These are phyloP conservation scores for Prunus salicina DNA, from an alignment of 306 rosid genomes.

Conservation along the genomic window DNA sequence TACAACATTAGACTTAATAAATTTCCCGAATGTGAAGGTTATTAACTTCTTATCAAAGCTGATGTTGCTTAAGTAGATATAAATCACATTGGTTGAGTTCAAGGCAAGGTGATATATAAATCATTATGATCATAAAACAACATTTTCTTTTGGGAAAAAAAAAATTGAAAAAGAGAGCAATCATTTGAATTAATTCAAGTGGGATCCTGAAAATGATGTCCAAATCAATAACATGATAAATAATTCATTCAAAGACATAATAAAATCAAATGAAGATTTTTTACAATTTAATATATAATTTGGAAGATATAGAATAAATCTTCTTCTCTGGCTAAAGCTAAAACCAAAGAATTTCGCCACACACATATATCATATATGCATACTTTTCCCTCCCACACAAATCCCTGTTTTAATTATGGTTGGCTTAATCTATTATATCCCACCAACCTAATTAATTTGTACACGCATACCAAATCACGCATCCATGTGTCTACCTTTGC, in stretches of 20 bases:
- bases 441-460: conserved; percentile 16
- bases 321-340: neutral
- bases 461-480: conserved; percentile 18
- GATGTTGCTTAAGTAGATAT: neutral
- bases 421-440: conserved; percentile 20
- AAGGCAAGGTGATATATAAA: too few species aligned
- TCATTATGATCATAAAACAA: too few species aligned
- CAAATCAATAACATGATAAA: neutral
- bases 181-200: too few species aligned
- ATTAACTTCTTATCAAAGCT: neutral
- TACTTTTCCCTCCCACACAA: neutral
- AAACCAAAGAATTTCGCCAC: neutral
- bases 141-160: too few species aligned
- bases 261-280: neutral
- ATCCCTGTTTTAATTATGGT: neutral
- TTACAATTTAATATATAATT: neutral
- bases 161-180: too few species aligned
- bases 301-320: neutral
- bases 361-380: neutral
- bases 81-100: too few species aligned
- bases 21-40: neutral
- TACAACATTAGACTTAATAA: neutral
- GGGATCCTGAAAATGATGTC: neutral
- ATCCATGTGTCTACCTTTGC: neutral
- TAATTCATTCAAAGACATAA: neutral